Base-by-base conservation (phyloP, 345 rosid genomes). In the Syzygium aqueum region DNA sequence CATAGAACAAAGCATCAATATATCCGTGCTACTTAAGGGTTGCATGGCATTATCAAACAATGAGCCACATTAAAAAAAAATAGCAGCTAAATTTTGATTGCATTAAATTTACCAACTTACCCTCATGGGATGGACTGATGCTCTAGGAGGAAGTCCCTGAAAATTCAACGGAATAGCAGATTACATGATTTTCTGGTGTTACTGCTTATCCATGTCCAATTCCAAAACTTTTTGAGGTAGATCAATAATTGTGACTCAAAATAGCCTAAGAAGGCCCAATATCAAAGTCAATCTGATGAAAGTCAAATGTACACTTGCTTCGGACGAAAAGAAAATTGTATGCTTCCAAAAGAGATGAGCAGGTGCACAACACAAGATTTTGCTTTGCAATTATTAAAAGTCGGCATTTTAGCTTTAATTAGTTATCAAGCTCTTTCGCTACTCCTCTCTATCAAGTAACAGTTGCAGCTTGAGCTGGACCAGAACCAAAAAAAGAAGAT, bases 81-180 rank as follows among this genome's bases (percentile, higher is more conserved):
- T 77, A 25, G 85, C 86, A 86, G 77, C 82, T 33, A 19, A 82
- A 77, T 77, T 84, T 65, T 30, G 88, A 84, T 61, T 43, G 53
- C 78, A 80, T 80, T 77, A 90, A 25, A 77, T 87, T 85, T 57
- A 89, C 85, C 89, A 88, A 95, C 96, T 92, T 86, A 97, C 99
- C 97, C 99, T 96, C 99, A 97, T 97, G 46, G 99, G 99, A 94
- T 97, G 99, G 87, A 97, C 99, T 3, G 95, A 91, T 84, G 99
- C 97, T 94, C 99, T 93, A 87, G 99, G 99, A 89, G 99, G 99
- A 90, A 95, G 96, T 84, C 99, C 99, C 99, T 97, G 94, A 85
- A 90, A 87, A 73, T 61, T 73, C 59, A 84, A 53, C 61, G 53
- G 84, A 83, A 33, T 25, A 73, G 80, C 4, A 7, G 23, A 73